Base-by-base conservation (phyloP, 164 flowering plant genomes). In the Annona squamosa region DNA sequence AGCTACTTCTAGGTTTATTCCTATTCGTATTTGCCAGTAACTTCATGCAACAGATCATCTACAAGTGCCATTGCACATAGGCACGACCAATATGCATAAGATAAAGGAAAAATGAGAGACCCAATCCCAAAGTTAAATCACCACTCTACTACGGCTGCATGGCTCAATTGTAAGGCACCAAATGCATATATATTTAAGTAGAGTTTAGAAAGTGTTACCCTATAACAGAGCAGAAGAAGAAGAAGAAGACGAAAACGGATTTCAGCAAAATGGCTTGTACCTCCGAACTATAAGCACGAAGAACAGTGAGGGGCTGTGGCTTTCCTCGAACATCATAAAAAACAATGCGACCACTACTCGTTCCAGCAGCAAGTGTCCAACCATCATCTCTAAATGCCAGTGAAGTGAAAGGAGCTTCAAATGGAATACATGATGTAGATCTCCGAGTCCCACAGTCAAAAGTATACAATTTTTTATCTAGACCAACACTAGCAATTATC, bases 251-350 rank as follows among this genome's bases (percentile, higher is more conserved):
- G 37, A 26, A 26, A 26, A 26, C 37, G 1, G 52, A 16, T 71
- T 72, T 41, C 37, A 44, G 17, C 57, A 52, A 57, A 37, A 71
- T 63, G 43, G 77, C 61, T 46, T 67, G 70, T 67, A 91, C 99
- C 95, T 96, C 97, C 59, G 97, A 89, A 84, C 85, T 87, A 79
- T 85, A 96, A 78, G 99, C 97, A 76, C 87, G 97, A 74, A 93
- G 92, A 75, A 90, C 91, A 66, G 86, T 89, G 59, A 88, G 71
- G 64, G 98, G 99, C 73, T 96, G 91, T 75, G 92, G 93, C 79
- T 93, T 96, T 77, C 94, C 98, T 71, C 99, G 99, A 68, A 93
- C 86, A 79, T 96, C 99, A 81, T 96, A 96, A 75, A 96, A 91
- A 9, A 89, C 98, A 47, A 96, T 88, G 42, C 89, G 85, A 3